A percentile compares a stretch with the other conserved stretches of the same genome.
Evolutionary conservation across 495 filamentous ascomycete genomes (phyloP).

Genomic region (Xylaria intraflava): DNA sequence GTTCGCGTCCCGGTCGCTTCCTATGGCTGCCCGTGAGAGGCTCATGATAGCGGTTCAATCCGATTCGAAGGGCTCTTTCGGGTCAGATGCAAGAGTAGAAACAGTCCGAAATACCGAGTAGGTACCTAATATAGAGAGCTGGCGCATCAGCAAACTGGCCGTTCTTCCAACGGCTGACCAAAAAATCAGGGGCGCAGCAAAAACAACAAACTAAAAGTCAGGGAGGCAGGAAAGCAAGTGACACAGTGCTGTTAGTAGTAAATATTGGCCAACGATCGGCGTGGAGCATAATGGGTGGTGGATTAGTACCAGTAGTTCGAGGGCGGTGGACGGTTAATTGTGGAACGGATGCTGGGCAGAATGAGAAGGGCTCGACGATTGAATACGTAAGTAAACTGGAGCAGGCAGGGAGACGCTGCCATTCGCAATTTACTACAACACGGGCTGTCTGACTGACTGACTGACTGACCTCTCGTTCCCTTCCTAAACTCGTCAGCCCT

Average conservation of each 20-base stretch:
- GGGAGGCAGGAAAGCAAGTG: neutral
- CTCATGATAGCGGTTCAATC: constrained; percentile 17
- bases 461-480: neutral
- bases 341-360: neutral
- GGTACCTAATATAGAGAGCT: constrained; percentile 6
- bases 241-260: neutral
- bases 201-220: neutral
- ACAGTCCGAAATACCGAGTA: neutral
- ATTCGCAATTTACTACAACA: neutral
- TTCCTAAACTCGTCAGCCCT: neutral
- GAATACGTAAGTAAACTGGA: neutral
- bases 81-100: neutral
- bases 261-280: too few species aligned
- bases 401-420: neutral
- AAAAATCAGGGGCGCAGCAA: neutral
- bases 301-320: too few species aligned
- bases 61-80: neutral
- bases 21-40: constrained; percentile 22
- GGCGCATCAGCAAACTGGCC: constrained; percentile 9
- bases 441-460: too few species aligned
- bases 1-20: constrained; percentile 15
- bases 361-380: neutral
- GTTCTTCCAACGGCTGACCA: constrained; percentile 4
- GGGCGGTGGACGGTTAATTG: neutral
- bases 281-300: too few species aligned